These are phyloP conservation scores for Cystofilobasidium capitatum DNA, from an alignment of 768 basidiomycete genomes.

Conservation along the genomic window DNA sequence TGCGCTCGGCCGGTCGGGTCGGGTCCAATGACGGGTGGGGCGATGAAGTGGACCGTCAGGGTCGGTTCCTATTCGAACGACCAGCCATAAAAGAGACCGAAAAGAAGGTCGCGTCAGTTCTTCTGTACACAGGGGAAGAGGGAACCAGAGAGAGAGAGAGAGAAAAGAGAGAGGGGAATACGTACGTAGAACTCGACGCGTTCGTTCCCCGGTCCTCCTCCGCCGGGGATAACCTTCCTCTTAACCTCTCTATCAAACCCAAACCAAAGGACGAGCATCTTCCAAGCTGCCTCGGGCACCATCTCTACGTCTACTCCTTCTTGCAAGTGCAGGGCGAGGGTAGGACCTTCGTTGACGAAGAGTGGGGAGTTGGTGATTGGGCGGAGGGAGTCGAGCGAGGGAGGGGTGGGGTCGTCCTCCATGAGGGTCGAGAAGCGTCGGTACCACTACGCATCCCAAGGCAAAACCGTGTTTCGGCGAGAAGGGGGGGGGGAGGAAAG, in stretches of 20 bases:
- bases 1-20: slow-evolving; percentile 37
- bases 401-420: background rate
- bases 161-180: background rate
- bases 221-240: slow-evolving; percentile 58
- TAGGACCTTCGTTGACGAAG: slow-evolving; percentile 49
- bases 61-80: slow-evolving; percentile 55
- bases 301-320: slow-evolving; percentile 64
- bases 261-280: slow-evolving; percentile 33
- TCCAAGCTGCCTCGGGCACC: slow-evolving; percentile 65
- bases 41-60: slow-evolving; percentile 45
- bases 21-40: slow-evolving; percentile 36
- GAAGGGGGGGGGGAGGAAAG: background rate
- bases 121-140: background rate
- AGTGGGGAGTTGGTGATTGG: slow-evolving; percentile 67
- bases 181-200: slow-evolving; percentile 54
- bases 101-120: background rate
- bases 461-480: background rate
- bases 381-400: slow-evolving; percentile 38
- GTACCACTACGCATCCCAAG: slow-evolving; percentile 18
- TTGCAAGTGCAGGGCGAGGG: slow-evolving; percentile 42
- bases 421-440: slow-evolving; percentile 12
- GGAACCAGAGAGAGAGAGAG: background rate
- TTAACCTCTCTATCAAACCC: slow-evolving; percentile 41
- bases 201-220: slow-evolving; percentile 46
- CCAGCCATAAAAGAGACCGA: no score